A percentile compares a stretch with the other conserved stretches of the same genome.
phyloP scores from a whole-genome alignment of 2,329 filamentous ascomycete genomes.

The Juglanconis oblonga region DNA sequence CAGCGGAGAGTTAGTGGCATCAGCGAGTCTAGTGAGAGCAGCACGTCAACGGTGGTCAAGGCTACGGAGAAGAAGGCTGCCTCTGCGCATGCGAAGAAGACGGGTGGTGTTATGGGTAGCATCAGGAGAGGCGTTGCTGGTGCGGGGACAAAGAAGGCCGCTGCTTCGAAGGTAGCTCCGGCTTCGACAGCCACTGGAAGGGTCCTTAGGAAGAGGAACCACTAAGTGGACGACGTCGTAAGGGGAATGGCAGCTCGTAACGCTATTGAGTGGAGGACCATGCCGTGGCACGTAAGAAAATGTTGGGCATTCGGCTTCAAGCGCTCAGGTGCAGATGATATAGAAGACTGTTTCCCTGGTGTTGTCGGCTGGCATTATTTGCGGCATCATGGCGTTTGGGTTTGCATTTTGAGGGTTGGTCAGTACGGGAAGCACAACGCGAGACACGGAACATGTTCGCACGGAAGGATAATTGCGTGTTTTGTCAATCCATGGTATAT shows the following conservation, averaged over 20 bases:
- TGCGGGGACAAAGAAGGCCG: constrained; percentile 47
- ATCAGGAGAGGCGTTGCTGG: constrained; percentile 51
- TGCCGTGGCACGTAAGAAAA: not conserved
- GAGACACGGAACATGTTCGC: not conserved
- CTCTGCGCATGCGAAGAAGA: constrained; percentile 41
- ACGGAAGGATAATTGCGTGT: not conserved
- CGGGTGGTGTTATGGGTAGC: constrained; percentile 44
- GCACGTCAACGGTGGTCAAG: constrained; percentile 62
- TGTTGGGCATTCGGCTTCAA: not conserved
- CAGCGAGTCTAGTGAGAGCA: constrained; percentile 63
- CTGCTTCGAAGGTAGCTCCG: constrained; percentile 39
- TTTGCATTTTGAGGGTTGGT: not conserved
- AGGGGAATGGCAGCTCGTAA: not conserved
- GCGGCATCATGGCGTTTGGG: constrained; percentile 21
- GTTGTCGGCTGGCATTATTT: not conserved
- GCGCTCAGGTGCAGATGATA: not conserved
- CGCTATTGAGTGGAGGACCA: not conserved
- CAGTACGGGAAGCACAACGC: constrained; percentile 16
- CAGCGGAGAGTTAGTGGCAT: constrained; percentile 54
- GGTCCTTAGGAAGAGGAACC: constrained; percentile 51
- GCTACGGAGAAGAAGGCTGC: constrained; percentile 32
- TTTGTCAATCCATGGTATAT: not conserved
- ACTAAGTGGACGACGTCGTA: not conserved
- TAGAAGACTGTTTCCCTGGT: too few relatives aligned
- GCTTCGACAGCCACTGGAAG: constrained; percentile 41